Evolutionary conservation across 208 protist genomes (phyloP), one percentile per base, ranked within the genome.

Genomic region (Crithidia acanthocephali): DNA sequence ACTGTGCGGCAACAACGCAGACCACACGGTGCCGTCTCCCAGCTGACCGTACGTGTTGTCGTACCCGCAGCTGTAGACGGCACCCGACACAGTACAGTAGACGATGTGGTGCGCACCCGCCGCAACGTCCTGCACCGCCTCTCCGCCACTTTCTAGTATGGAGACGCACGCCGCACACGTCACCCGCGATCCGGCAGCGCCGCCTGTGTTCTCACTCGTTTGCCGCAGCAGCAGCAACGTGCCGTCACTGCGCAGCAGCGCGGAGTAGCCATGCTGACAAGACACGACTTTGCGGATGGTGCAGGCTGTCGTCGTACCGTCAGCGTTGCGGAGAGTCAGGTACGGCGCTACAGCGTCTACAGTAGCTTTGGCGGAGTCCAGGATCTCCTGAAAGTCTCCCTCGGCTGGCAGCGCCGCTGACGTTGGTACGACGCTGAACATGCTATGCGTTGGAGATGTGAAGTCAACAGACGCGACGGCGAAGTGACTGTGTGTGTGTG

Each of bases 31-130:
- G 32, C 87, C 91, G 68, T 94, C 87, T 22, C 91, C 91, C 28
- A 96, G 81, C 79, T 96, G 91, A 13, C 91, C 91, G 70, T 92
- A 84, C 20, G 62, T 77, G 62, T 96, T 96, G 64, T 83, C 75
- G 67, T 83, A 94, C 55, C 91, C 88, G 57, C 87, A 91, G 22
- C 64, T 91, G 81, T 85, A 93, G 9, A 93, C 85, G 2, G 78
- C 76, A 45, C 91, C 91, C 13, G 82, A 83, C 5, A 71, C 68
- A 11, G 86, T 96, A 74, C 88, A 94, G 71, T 88, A 94, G 23
- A 91, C 91, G 74, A 96, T 84, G 74, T 96, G 91, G 11, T 72
- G 53, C 30, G 80, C 81, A 18, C 91, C 91, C 4, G 91, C 85
- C 33, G 83, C 87, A 2, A 96, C 87, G 74, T 96, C 91, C 0